Base-by-base conservation (phyloP, 1,284 basidiomycete genomes). In the Moesziomyces globuligerus region DNA sequence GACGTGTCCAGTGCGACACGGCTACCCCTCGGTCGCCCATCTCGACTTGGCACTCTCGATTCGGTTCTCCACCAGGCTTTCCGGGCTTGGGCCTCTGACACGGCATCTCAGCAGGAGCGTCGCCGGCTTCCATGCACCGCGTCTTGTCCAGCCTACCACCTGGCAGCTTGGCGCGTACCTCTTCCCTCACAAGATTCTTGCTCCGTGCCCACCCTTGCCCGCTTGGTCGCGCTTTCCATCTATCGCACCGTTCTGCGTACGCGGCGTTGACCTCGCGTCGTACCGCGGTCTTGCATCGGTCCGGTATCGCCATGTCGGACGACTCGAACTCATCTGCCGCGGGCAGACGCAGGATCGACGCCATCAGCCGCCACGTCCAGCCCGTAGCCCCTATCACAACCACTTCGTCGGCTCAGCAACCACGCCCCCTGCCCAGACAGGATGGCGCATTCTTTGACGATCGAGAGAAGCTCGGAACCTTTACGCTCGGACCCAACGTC, bases 401-500 rank as follows among this genome's bases (percentile, higher is more conserved):
- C 24, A 47, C 69, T 4, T 34, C 66, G 2, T 25, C 38, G 4
- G 26, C 58, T 8, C 39, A 61, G 28, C 47, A 32, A 7, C 64
- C 69, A 18, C 48, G 38, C 7, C 55, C 64, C 11, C 29, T 57
- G n/a, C 61, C 46, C 10, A 46, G 24, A 32, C 26, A 28, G 4
- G 24, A 51, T 15, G 44, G 28, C 4, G 50, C 52, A 8, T 57
- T 58, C 39, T 25, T 34, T 17, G 59, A 67, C 21, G 58, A 62
- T 34, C 56, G 64, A 24, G 62, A 72, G 13, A 59, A 52, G 32
- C 59, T 78, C 23, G 80, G 80, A 42, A 74, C 73, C 18, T 66
- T 82, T 36, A 73, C 70, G 3, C 64, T 82, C 9, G 80, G 80
- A 4, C 70, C 79, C 38, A 62, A 77, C 34, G 79, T 82, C 23